Evolutionary conservation across 2,329 filamentous ascomycete species (phyloP).

Genomic region (Fusarium transvaalense): DNA sequence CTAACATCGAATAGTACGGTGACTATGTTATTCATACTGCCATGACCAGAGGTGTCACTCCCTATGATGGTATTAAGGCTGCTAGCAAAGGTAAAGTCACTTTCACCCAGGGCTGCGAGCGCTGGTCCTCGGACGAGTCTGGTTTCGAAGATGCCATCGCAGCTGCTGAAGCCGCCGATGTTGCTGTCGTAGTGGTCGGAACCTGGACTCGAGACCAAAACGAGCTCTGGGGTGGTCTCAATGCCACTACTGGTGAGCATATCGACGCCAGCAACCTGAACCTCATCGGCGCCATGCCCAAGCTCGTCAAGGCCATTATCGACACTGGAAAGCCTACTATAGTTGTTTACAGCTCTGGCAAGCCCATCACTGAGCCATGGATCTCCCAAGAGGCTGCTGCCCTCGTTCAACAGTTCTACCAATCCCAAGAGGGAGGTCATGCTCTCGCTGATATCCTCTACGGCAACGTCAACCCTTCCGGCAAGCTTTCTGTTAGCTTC

Average conservation of each 20-base stretch:
- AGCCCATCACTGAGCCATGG: conserved; percentile 80
- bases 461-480: conserved; percentile 73
- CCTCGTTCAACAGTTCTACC: conserved; percentile 81
- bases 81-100: conserved; percentile 71
- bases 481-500: conserved; percentile 75
- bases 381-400: conserved; percentile 74
- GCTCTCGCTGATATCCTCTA: conserved; percentile 76
- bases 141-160: conserved; percentile 76
- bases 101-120: conserved; percentile 77
- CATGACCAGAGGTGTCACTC: conserved; percentile 74
- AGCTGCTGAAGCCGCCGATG: conserved; percentile 74
- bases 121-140: conserved; percentile 77
- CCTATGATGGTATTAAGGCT: conserved; percentile 75
- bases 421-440: conserved; percentile 75
- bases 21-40: conserved; percentile 78
- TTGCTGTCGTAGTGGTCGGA: conserved; percentile 79
- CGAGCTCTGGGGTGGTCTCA: conserved; percentile 77
- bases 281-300: conserved; percentile 77
- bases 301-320: conserved; percentile 75
- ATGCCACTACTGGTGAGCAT: conserved; percentile 81
- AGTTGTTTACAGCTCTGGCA: conserved; percentile 76
- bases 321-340: conserved; percentile 75
- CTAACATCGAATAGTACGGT: conserved; percentile 64
- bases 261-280: conserved; percentile 74
- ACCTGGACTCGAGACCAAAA: conserved; percentile 81